Conservation (phyloP, 1,284 basidiomycete species). For the Volvariella volvacea region DNA sequence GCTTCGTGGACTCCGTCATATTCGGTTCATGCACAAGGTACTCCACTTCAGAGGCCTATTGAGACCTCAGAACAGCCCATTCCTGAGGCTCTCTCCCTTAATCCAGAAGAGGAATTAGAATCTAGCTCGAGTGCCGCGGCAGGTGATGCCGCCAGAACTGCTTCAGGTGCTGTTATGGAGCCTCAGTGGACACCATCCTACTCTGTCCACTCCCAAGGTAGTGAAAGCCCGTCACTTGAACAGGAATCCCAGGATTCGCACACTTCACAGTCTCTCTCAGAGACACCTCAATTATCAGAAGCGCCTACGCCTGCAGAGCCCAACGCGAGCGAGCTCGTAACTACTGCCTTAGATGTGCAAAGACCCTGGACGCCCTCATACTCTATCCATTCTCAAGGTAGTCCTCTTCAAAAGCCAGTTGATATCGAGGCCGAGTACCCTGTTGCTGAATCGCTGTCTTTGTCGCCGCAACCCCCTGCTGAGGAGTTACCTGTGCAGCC, state of each 20-base stretch:
- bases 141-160: too few species aligned
- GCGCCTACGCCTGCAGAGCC: not conserved
- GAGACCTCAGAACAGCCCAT: not conserved
- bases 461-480: too few species aligned
- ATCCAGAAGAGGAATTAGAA: too few species aligned
- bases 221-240: slow-evolving; percentile 1
- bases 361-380: slow-evolving; percentile 21
- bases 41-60: slow-evolving; percentile 5
- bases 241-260: too few species aligned
- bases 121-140: too few species aligned
- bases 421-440: not conserved
- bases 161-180: too few species aligned
- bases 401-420: slow-evolving; percentile 11
- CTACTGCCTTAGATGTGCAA: too few species aligned
- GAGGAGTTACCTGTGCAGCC: too few species aligned
- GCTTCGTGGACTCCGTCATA: slow-evolving; percentile 17
- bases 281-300: not conserved
- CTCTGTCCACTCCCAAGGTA: slow-evolving; percentile 17
- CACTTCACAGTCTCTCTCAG: too few species aligned
- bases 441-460: not conserved
- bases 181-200: slow-evolving; percentile 17
- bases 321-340: too few species aligned
- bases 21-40: slow-evolving; percentile 16
- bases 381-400: slow-evolving; percentile 23
- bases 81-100: too few species aligned